Conservation (phyloP, 1,284 basidiomycete genomes). For the Austroboletus olivaceoglutinosus region DNA sequence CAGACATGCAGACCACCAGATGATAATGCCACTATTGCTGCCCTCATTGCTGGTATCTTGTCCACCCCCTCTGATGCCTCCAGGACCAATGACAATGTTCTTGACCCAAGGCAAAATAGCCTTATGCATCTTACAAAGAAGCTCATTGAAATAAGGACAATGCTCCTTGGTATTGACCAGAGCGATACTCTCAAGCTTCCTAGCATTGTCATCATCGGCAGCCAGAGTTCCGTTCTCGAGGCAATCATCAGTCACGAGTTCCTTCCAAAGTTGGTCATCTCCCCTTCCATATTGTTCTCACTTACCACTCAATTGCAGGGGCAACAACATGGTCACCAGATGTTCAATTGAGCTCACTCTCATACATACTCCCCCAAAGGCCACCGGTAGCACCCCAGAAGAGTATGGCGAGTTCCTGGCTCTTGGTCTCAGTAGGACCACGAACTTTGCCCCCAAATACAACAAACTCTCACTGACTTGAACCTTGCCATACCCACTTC, state of each 20-base stretch:
- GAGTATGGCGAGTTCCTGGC: slow-evolving; percentile 96
- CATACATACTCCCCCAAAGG: slow-evolving; percentile 76
- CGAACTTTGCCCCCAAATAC: slow-evolving; percentile 85
- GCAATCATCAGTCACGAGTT: slow-evolving; percentile 98
- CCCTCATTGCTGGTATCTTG: slow-evolving; percentile 69
- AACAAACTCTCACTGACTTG: slow-evolving; percentile 90
- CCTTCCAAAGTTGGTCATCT: slow-evolving; percentile 80
- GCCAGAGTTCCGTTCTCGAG: slow-evolving; percentile 96
- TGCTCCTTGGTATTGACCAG: slow-evolving; percentile 94
- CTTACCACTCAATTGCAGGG: slow-evolving; percentile 50
- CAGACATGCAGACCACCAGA: slow-evolving; percentile 47
- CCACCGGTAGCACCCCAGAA: slow-evolving; percentile 51
- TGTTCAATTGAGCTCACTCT: slow-evolving; percentile 97
- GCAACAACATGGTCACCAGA: slow-evolving; percentile 99
- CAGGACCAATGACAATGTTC: slow-evolving; percentile 35
- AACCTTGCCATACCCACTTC: slow-evolving; percentile 90
- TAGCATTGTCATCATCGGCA: slow-evolving; percentile 97
- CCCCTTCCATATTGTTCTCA: background rate
- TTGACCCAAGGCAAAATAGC: slow-evolving; percentile 57
- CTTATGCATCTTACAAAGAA: slow-evolving; percentile 94
- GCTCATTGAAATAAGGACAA: slow-evolving; percentile 93
- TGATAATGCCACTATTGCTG: slow-evolving; percentile 63
- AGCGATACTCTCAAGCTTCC: slow-evolving; percentile 92
- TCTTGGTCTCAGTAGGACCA: slow-evolving; percentile 84
- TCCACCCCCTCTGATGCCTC: slow-evolving; percentile 67